phyloP scores from a whole-genome alignment of 441 rosid species.

The Erysimum pusillum region DNA sequence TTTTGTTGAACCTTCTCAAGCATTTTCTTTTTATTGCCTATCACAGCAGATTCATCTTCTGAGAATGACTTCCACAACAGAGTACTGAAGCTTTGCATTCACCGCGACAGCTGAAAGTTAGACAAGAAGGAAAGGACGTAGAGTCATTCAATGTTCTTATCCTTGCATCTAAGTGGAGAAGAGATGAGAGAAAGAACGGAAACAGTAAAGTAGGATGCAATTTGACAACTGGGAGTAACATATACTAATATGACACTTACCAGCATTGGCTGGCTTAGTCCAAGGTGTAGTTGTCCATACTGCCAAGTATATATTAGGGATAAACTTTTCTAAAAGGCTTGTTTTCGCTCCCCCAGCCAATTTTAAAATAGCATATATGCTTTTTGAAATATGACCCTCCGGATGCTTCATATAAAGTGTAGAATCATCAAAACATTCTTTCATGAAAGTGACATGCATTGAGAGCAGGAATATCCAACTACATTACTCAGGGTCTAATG shows the following conservation, averaged over 20 bases:
- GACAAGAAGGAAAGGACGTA: constrained; percentile 36
- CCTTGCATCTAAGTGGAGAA: neutral
- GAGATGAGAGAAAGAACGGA: neutral
- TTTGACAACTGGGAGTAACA: constrained; percentile 25
- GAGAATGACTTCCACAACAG: constrained; percentile 69
- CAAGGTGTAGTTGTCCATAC: constrained; percentile 99
- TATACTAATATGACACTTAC: constrained; percentile 49
- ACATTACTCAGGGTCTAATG: constrained; percentile 2
- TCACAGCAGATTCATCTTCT: constrained; percentile 56
- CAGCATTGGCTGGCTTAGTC: constrained; percentile 98
- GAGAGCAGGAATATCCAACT: constrained; percentile 6
- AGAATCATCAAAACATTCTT: neutral
- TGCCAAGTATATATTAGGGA: constrained; percentile 82
- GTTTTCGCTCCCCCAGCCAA: constrained; percentile 59
- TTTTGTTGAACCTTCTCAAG: constrained; percentile 72
- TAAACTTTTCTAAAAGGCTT: constrained; percentile 67
- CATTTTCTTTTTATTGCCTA: constrained; percentile 60
- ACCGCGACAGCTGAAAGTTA: constrained; percentile 88
- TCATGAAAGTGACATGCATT: constrained; percentile 10
- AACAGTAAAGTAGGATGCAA: constrained; percentile 16
- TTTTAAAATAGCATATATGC: constrained; percentile 85
- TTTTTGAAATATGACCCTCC: constrained; percentile 93
- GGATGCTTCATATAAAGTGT: constrained; percentile 74
- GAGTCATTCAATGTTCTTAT: constrained; percentile 12
- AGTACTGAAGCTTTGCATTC: constrained; percentile 91